These are phyloP conservation scores for Striga hermonthica DNA, from an alignment of 305 asterid species.

Conservation along the genomic window DNA sequence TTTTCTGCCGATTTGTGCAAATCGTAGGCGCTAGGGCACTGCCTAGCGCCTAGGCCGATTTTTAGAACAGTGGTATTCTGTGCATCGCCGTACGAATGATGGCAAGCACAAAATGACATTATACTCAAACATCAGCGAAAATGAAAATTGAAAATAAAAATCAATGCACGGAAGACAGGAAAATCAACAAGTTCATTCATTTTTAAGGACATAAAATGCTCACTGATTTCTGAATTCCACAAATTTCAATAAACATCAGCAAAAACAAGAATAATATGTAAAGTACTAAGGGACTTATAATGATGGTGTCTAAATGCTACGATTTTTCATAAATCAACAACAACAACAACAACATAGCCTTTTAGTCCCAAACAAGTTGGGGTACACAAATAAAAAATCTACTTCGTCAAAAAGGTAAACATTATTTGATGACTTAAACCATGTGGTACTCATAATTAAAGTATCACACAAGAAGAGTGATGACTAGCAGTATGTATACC, in stretches of 20 bases:
- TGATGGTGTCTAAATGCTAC: neutral
- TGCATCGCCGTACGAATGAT: neutral
- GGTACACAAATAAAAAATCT: neutral
- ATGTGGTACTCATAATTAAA: neutral
- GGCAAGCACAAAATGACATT: neutral
- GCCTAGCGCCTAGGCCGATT: too few species aligned
- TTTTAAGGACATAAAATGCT: neutral
- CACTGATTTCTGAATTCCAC: neutral
- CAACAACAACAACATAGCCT: neutral
- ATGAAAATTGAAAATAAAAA: neutral
- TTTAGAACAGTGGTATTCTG: too few species aligned
- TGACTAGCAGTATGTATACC: neutral
- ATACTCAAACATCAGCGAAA: slow-evolving; percentile 5
- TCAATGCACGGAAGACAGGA: neutral
- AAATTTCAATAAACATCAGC: neutral
- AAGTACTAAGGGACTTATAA: neutral
- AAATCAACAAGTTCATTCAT: neutral
- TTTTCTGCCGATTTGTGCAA: too few species aligned
- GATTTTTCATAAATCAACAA: neutral
- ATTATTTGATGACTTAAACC: neutral
- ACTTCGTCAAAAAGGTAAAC: neutral
- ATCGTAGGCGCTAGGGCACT: too few species aligned
- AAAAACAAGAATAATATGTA: neutral
- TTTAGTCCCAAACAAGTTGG: too few species aligned
- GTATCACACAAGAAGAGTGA: neutral